phyloP scores from a whole-genome alignment of 352 stramenopile genomes.

The Pythium vanterpoolii region DNA sequence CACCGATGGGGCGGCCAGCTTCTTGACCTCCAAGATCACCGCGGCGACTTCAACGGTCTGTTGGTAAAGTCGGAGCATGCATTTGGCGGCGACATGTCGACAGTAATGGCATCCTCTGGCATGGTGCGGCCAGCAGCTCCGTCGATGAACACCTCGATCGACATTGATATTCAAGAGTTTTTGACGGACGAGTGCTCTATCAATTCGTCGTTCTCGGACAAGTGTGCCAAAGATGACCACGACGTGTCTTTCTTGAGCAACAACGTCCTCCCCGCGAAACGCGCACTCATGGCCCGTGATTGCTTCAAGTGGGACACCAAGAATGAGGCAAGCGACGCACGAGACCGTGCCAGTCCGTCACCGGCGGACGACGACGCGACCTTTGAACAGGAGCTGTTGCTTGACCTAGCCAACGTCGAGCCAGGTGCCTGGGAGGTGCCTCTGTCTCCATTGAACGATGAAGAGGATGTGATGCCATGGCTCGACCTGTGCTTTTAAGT shows the following conservation, averaged over 20 bases:
- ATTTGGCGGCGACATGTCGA: conserved; percentile 4
- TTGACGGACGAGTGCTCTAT: conserved; percentile 75
- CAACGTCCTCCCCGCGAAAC: conserved; percentile 37
- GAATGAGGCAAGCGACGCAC: conserved; percentile 20
- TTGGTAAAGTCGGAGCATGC: conserved; percentile 11
- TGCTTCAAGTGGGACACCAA: conserved; percentile 62
- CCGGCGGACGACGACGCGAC: conserved; percentile 29
- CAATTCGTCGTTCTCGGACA: conserved; percentile 36
- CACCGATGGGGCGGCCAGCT: conserved; percentile 39
- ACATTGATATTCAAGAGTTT: conserved; percentile 81
- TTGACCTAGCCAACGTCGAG: conserved; percentile 72
- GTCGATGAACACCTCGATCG: conserved; percentile 36
- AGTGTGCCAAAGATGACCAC: conserved; percentile 3
- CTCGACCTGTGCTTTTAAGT: conserved; percentile 79
- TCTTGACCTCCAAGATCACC: conserved; percentile 12
- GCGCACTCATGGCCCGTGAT: conserved; percentile 60
- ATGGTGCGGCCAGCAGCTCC: conserved; percentile 36
- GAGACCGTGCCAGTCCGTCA: conserved; percentile 21
- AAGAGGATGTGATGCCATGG: conserved; percentile 83
- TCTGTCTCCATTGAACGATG: conserved; percentile 77
- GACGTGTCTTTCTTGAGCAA: conserved; percentile 14
- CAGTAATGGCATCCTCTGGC: conserved; percentile 27
- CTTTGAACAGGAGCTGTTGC: conserved; percentile 68
- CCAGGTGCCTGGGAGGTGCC: conserved; percentile 76
- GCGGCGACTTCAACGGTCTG: conserved; percentile 35